These are phyloP conservation scores for Penicillium psychrofluorescens DNA, from an alignment of 495 filamentous ascomycete species.

Conservation along the genomic window DNA sequence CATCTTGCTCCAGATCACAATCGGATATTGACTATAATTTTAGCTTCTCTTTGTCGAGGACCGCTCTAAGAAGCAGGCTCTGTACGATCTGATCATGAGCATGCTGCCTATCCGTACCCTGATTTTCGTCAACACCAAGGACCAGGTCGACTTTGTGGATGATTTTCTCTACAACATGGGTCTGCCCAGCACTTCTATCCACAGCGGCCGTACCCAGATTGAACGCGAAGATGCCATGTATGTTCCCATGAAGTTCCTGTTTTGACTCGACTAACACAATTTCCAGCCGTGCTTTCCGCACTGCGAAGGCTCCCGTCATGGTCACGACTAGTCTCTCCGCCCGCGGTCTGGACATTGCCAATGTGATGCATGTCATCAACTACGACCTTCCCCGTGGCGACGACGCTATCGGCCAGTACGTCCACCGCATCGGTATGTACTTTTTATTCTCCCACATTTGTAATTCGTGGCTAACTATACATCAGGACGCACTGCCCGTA, in stretches of 20 bases:
- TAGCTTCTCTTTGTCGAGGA: slow-evolving; percentile 57
- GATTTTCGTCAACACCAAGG: slow-evolving; percentile 81
- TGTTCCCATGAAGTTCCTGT: slow-evolving; percentile 16
- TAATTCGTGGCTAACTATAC: neutral
- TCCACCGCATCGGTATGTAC: slow-evolving; percentile 79
- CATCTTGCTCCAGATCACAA: neutral
- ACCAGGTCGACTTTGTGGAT: slow-evolving; percentile 69
- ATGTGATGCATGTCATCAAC: slow-evolving; percentile 88
- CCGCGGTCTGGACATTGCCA: slow-evolving; percentile 84
- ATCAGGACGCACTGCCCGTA: slow-evolving; percentile 83
- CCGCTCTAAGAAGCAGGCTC: slow-evolving; percentile 55
- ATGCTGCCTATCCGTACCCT: slow-evolving; percentile 71
- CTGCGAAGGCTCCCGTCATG: slow-evolving; percentile 66
- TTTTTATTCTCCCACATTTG: neutral
- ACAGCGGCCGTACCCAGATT: slow-evolving; percentile 76
- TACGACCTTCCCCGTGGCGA: slow-evolving; percentile 69
- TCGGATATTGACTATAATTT: neutral
- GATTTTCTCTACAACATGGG: slow-evolving; percentile 76
- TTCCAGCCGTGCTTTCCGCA: slow-evolving; percentile 69
- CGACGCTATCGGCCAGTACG: slow-evolving; percentile 91
- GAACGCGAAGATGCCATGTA: slow-evolving; percentile 91
- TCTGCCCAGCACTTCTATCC: slow-evolving; percentile 79
- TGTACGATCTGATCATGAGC: slow-evolving; percentile 65
- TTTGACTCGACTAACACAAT: neutral
- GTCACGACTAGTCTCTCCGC: slow-evolving; percentile 79